Base-by-base conservation (phyloP, 345 rosid genomes). In the Alliaria petiolata region DNA sequence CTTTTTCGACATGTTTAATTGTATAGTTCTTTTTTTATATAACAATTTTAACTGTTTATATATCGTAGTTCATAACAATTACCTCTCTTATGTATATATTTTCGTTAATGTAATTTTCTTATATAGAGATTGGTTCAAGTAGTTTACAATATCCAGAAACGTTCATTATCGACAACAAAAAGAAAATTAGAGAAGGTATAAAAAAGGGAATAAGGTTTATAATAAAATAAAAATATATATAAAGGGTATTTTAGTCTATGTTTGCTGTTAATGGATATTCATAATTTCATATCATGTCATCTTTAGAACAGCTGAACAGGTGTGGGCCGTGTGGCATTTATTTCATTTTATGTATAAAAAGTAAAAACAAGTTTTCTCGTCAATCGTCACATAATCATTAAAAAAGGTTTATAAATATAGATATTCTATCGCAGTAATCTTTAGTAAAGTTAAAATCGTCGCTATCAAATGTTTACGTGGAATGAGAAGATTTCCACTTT, bases 401-500 rank as follows among this genome's bases (percentile, higher is more conserved):
- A 30, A 42, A 8, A 53, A 14, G 45, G 15, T 4, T 43, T 31
- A 12, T 15, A 65, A 42, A 60, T 5, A 35, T 3, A 33, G 7
- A 51, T 11, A 72, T 45, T 45, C 10, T 36, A 20, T 54, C 6
- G 40, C 28, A 40, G 44, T 52, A 45, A 44, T 35, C 4, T 52
- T 34, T 50, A 17, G 49, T 60, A 61, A 71, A 71, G 42, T 15
- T 10, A 54, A 2, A 52, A 36, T 31, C 42, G 38, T 43, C 26
- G 8, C 10, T 36, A 52, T 52, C 15, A 22, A 62, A 52, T 54
- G 69, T 22, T 52, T 31, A 44, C 50, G 70, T 62, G 25, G 49
- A 72, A 25, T 15, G 34, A 65, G 77, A 72, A 46, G 43, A 16
- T 65, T 56, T 73, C 77, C 42, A 73, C 66, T 65, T 47, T 65